Evolutionary conservation across 2,329 filamentous ascomycete species (phyloP).

Genomic region (Fusarium neocosmosporiellum): DNA sequence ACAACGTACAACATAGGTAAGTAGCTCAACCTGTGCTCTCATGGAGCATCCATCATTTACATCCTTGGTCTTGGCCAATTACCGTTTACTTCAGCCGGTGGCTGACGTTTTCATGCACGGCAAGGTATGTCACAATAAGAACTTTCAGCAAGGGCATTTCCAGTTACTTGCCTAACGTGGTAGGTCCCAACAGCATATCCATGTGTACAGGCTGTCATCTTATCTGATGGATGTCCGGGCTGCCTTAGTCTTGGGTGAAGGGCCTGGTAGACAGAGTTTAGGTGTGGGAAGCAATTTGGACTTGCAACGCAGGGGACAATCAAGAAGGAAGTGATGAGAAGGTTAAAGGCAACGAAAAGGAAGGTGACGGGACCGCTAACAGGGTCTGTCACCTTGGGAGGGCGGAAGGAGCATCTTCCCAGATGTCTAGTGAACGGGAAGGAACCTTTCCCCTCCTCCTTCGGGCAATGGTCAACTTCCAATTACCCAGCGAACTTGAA

Average conservation of each 20-base stretch:
- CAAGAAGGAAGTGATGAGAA: slow-evolving; percentile 13
- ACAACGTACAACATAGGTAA: not conserved
- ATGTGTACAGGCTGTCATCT: slow-evolving; percentile 20
- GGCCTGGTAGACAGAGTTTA: slow-evolving; percentile 21
- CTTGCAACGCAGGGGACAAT: slow-evolving; percentile 4
- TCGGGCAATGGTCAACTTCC: not conserved
- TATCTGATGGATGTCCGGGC: slow-evolving; percentile 26
- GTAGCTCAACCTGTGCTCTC: not conserved
- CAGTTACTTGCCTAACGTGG: slow-evolving; percentile 29
- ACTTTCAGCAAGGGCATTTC: not conserved
- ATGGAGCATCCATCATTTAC: slow-evolving; percentile 13
- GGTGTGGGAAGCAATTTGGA: slow-evolving; percentile 6
- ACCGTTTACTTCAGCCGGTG: slow-evolving; percentile 23
- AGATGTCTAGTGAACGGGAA: not conserved
- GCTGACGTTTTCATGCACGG: slow-evolving; percentile 3
- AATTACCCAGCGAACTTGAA: slow-evolving; percentile 1
- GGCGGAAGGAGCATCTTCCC: slow-evolving; percentile 2
- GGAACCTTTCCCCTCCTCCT: not conserved
- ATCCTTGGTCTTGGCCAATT: not conserved
- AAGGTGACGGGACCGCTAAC: not conserved
- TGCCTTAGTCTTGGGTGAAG: slow-evolving; percentile 18
- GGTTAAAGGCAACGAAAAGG: not conserved
- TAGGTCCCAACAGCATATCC: slow-evolving; percentile 11
- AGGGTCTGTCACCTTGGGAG: not conserved
- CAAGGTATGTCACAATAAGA: slow-evolving; percentile 1